Evolutionary conservation across 208 protist species (phyloP), one percentile per base, ranked within the genome.

Genomic region (Porcisia hertigi): DNA sequence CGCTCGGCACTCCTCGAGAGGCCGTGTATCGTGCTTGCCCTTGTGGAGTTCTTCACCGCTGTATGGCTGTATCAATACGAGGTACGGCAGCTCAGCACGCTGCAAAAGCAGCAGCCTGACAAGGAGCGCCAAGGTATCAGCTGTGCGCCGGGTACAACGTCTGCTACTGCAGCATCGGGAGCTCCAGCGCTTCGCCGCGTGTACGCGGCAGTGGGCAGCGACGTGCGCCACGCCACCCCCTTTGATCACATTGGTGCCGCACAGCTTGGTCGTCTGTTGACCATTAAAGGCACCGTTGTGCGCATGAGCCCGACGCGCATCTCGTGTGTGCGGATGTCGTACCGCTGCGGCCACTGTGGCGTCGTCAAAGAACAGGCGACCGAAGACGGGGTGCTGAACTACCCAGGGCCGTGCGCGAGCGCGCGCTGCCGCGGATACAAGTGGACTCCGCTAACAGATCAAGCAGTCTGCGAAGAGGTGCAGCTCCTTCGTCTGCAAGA

Each of bases 401-500:
- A 90, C 76, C 92, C 92, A 1, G 85, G 88, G 0, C 63, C 86
- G 34, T 97, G 92, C 76, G 62, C 73, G 43, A 86, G 86, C 23
- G 18, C 41, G 34, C 76, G 85, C 34, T 97, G 92, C 72, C 83
- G 86, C 30, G 92, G 92, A 12, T 95, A 92, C 81, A 86, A 84
- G 72, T 97, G 89, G 88, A 49, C 65, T 1, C 89, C 92, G 6
- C 36, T 94, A 39, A 73, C 87, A 14, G 86, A 88, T n/a, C 76
- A 81, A 49, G 82, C 81, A 39, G 80, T 87, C 14, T 94, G 90
- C 69, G 90, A 94, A 59, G 92, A 97, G 80, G 88, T 97, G 70
- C 92, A 97, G 81, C 62, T 91, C 43, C 80, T 97, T 25, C 92
- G 92, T 39, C 66, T 97, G 74, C 92, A 97, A 82, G 92, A 97